Percentiles rank a stretch among this genome's conserved stretches.
phyloP scores from a whole-genome alignment of 352 stramenopile genomes.

The Pythium periplocum region DNA sequence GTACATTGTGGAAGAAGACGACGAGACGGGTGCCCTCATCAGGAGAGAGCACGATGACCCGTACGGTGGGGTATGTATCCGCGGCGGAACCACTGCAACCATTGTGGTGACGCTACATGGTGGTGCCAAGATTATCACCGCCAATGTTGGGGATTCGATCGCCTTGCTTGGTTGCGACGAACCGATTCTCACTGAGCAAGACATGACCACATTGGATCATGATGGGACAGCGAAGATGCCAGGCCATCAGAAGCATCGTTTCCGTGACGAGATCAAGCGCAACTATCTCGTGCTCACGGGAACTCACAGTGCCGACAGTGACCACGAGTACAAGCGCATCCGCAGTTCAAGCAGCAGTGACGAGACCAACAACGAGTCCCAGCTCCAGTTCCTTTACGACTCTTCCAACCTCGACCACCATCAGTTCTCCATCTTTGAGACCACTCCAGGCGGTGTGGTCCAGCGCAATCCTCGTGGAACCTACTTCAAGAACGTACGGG shows the following conservation, averaged over 20 bases:
- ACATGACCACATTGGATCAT: slow-evolving; percentile 5
- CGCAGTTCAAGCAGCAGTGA: slow-evolving; percentile 20
- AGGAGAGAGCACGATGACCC: slow-evolving; percentile 27
- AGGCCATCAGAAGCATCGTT: background rate
- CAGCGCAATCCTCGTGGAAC: slow-evolving; percentile 34
- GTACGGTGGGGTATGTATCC: slow-evolving; percentile 58
- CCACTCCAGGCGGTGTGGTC: slow-evolving; percentile 28
- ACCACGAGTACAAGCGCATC: slow-evolving; percentile 68
- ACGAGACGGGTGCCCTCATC: slow-evolving; percentile 57
- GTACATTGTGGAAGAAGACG: slow-evolving; percentile 51
- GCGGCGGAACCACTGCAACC: slow-evolving; percentile 86
- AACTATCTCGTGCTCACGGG: slow-evolving; percentile 59
- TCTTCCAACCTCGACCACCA: slow-evolving; percentile 15
- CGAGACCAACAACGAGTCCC: slow-evolving; percentile 5
- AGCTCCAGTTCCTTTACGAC: slow-evolving; percentile 87
- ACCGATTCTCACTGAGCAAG: slow-evolving; percentile 16
- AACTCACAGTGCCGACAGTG: slow-evolving; percentile 77
- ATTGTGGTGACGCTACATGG: slow-evolving; percentile 74
- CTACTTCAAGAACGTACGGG: slow-evolving; percentile 90
- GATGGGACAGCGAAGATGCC: background rate
- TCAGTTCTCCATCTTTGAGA: slow-evolving; percentile 34
- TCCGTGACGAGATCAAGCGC: slow-evolving; percentile 18
- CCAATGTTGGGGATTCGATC: slow-evolving; percentile 82
- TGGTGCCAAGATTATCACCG: slow-evolving; percentile 59
- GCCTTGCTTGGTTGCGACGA: slow-evolving; percentile 31